Base-by-base conservation (phyloP, 768 basidiomycete genomes). In the Lanmaoa pseudosensibilis region DNA sequence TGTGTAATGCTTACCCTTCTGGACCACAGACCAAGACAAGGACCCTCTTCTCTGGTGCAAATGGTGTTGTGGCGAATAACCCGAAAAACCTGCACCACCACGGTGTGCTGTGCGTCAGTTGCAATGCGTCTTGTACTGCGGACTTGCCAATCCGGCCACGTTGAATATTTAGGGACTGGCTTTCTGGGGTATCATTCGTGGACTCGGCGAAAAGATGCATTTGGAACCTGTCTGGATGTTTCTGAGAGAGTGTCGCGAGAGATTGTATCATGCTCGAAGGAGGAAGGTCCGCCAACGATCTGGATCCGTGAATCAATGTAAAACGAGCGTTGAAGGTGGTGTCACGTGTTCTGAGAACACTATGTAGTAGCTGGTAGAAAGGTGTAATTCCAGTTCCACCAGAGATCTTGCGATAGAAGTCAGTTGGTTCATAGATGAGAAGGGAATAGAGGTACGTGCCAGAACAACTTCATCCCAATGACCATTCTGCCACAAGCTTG, bases 381-480 rank as follows among this genome's bases (percentile, higher is more conserved):
- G 92, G 92, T 16, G 92, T 87, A 47, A 94, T 86, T 30, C 92
- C 92, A 5, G 92, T 94, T 27, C 92, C 92, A 37, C 92, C 92
- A 43, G 90, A 92, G 52, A 94, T 85, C 92, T 94, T 56, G 44
- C n/a, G 16, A 10, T 10, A n/a, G 40, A 36, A 40, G 33, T 59
- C 37, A 54, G 50, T 16, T 36, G 11, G 38, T 30, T 46, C 18
- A 41, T 15, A 37, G n/a, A 21, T 21, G 34, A 46, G 23, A 32
- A 25, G 38, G 32, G 23, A 21, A 27, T 21, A 34, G 8, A 11
- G 12, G 21, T 50, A 57, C 65, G 41, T 66, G 86, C 92, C 87
- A 94, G 84, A 16, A 94, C 74, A 47, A 94, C 71, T 57, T 94
- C 86, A 64, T 94, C 92, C 87, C 87, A 92, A 15, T 79, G 75